Conservation (phyloP, 73 alveolate species). For the Stentor roeselii region DNA sequence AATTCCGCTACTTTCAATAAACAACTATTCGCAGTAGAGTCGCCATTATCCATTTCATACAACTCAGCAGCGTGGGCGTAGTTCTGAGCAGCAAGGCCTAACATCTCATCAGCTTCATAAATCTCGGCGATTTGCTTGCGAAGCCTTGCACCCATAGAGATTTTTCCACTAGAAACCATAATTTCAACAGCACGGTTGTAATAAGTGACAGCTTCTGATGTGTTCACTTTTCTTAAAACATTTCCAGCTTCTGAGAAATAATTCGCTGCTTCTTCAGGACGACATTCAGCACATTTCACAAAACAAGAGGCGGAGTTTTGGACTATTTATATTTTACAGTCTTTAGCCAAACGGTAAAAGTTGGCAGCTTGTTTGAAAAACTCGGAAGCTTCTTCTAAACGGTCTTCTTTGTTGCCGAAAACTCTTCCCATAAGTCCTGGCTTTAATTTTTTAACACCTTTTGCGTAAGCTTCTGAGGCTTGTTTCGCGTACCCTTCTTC, state of each 20-base stretch:
- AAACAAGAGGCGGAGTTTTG: conserved; percentile 53
- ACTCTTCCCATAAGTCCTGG: conserved; percentile 68
- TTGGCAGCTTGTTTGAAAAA: conserved; percentile 69
- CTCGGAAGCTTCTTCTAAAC: conserved; percentile 72
- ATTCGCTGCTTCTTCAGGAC: conserved; percentile 46
- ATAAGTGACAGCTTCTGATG: conserved; percentile 37
- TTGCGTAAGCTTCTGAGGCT: conserved; percentile 30
- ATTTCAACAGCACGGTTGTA: conserved; percentile 59
- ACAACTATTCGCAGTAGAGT: conserved; percentile 60
- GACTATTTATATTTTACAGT: conserved; percentile 37
- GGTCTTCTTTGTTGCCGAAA: conserved; percentile 50
- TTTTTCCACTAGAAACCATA: conserved; percentile 42
- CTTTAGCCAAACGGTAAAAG: conserved; percentile 54
- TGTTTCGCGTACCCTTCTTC: conserved; percentile 28
- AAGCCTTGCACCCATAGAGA: conserved; percentile 64
- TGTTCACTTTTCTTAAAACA: conserved; percentile 48
- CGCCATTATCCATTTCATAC: conserved; percentile 61
- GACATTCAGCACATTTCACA: conserved; percentile 60
- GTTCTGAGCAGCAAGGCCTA: conserved; percentile 63
- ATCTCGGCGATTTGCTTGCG: conserved; percentile 70
- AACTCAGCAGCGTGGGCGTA: conserved; percentile 73
- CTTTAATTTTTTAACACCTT: conserved; percentile 49
- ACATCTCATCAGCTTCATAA: conserved; percentile 59
- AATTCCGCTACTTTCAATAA: conserved; percentile 69
- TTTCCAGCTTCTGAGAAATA: conserved; percentile 64